These are phyloP conservation scores for Sporothrix pallida DNA, from an alignment of 2,329 filamentous ascomycete genomes.

Conservation along the genomic window DNA sequence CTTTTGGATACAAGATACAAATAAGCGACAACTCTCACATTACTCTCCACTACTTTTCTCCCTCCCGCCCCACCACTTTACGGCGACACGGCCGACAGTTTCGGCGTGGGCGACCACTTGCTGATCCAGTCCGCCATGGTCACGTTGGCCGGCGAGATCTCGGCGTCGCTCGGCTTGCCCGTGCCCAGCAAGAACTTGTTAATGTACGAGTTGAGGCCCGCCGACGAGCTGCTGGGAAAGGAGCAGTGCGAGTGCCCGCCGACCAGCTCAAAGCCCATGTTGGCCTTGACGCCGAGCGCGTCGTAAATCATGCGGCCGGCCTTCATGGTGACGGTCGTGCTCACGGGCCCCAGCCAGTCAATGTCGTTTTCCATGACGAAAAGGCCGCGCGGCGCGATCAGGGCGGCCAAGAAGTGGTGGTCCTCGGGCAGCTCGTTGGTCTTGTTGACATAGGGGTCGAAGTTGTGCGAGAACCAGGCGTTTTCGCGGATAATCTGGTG, in stretches of 20 bases:
- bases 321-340: constrained; percentile 65
- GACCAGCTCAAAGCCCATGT: constrained; percentile 63
- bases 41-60: not conserved
- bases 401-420: constrained; percentile 63
- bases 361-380: constrained; percentile 63
- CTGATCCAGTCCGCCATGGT: constrained; percentile 40
- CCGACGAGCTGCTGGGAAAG: constrained; percentile 59
- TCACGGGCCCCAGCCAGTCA: constrained; percentile 64
- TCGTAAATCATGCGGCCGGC: constrained; percentile 60
- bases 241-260: constrained; percentile 61
- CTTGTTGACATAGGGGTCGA: constrained; percentile 58
- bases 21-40: not conserved
- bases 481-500: constrained; percentile 53
- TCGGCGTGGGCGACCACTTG: constrained; percentile 45
- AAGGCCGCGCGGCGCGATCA: constrained; percentile 62
- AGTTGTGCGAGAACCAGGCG: constrained; percentile 65
- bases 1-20: not conserved
- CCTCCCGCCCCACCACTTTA: not conserved
- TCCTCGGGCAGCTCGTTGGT: constrained; percentile 58
- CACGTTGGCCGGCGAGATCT: constrained; percentile 15
- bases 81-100: not conserved
- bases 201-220: constrained; percentile 60
- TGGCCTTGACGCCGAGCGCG: constrained; percentile 57
- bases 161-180: constrained; percentile 43
- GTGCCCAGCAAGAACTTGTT: constrained; percentile 58